Conservation (phyloP, 208 protist genomes). For the Polymyxa betae region DNA sequence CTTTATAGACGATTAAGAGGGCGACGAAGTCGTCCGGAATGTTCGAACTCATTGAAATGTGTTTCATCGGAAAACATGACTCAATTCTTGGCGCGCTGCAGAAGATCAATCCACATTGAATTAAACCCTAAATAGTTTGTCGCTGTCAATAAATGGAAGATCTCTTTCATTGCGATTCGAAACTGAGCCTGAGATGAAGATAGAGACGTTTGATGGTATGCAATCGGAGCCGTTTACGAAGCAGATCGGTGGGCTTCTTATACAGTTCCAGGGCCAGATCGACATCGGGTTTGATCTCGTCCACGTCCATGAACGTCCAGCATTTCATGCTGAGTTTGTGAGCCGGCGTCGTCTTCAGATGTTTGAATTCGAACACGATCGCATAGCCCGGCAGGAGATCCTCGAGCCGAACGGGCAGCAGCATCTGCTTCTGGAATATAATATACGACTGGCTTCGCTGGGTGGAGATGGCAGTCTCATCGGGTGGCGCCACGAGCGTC, state of each 20-base stretch:
- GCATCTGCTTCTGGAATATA: slow-evolving; percentile 5
- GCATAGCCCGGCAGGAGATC: not conserved
- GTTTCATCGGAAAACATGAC: no score
- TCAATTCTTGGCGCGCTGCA: no score
- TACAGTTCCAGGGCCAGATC: not conserved
- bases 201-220: slow-evolving; percentile 34
- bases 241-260: slow-evolving; percentile 5
- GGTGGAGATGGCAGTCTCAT: not conserved
- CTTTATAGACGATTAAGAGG: no score
- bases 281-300: not conserved
- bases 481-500: not conserved
- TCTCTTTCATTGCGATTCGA: no score
- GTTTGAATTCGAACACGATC: slow-evolving; percentile 58
- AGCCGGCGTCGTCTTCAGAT: slow-evolving; percentile 3
- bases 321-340: slow-evolving; percentile 10
- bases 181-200: not conserved
- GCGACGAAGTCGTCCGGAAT: no score
- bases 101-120: no score
- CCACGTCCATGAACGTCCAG: slow-evolving; percentile 22
- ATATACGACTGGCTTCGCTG: not conserved
- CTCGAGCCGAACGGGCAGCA: not conserved
- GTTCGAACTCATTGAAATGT: no score
- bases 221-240: not conserved
- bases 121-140: no score
- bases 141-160: no score